A percentile compares a stretch with the other conserved stretches of the same genome.
These are phyloP conservation scores for Holtermannia corniformis DNA, from an alignment of 768 basidiomycete genomes.

Conservation along the genomic window DNA sequence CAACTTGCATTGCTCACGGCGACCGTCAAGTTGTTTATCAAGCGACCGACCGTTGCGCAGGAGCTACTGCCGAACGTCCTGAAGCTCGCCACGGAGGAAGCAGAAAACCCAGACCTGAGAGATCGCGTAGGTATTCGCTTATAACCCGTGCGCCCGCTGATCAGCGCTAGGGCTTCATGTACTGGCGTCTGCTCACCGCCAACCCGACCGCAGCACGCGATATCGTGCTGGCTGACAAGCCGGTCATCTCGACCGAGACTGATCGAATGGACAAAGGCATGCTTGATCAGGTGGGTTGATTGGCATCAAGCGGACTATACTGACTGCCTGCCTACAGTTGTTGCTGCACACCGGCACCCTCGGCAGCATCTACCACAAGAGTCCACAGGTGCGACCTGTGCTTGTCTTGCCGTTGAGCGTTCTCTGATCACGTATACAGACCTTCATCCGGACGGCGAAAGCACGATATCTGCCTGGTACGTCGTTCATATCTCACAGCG, in stretches of 20 bases:
- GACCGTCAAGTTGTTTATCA: conserved; percentile 89
- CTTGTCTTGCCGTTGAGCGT: neutral
- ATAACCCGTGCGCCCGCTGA: neutral
- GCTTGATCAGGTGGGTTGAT: conserved; percentile 58
- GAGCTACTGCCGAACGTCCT: conserved; percentile 87
- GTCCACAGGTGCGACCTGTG: conserved; percentile 58
- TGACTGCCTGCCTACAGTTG: conserved; percentile 40
- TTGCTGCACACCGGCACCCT: conserved; percentile 86
- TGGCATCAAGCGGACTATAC: neutral
- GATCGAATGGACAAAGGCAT: conserved; percentile 96
- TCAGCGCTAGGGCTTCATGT: conserved; percentile 71
- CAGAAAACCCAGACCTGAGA: conserved; percentile 94
- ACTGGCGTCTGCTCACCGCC: conserved; percentile 93
- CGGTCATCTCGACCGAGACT: conserved; percentile 93
- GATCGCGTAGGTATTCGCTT: conserved; percentile 51
- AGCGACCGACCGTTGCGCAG: conserved; percentile 78
- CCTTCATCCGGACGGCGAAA: conserved; percentile 82
- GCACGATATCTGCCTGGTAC: conserved; percentile 57
- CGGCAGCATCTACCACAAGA: conserved; percentile 96
- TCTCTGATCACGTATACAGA: conserved; percentile 45
- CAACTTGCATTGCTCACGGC: conserved; percentile 92
- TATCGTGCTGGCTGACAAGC: conserved; percentile 86
- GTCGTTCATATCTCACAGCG: neutral
- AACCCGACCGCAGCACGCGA: conserved; percentile 80
- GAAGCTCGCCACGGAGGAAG: conserved; percentile 93